Base-by-base conservation (phyloP, 768 basidiomycete genomes). In the Suillus hirtellus region DNA sequence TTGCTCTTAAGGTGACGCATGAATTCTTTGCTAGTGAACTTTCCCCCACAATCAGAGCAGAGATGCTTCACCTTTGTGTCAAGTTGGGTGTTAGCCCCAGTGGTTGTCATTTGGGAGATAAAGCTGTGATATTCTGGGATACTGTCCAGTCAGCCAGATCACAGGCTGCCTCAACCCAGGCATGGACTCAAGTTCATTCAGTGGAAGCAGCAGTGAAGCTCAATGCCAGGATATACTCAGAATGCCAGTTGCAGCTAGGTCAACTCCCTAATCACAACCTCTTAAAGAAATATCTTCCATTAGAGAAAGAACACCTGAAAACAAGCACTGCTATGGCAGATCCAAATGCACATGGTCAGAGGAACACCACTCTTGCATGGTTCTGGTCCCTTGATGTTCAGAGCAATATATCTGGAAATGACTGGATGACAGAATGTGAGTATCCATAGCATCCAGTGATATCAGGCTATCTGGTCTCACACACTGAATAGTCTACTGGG, bases 371-470 rank as follows among this genome's bases (percentile, higher is more conserved):
- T 0, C 46, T 65, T 0, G 42, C 64, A 21, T 65, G 61, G 64
- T 63, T 65, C 50, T 65, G 61, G 64, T 44, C 34, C 17, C 62
- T 65, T 21, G 61, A 62, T 46, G 46, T 61, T 4, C 19, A 27
- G 35, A 7, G 27, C 7, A 54, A 65, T 38, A 21, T 12, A 4
- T 14, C 19, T 7, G 14, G 14, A 24, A 53, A 44, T 61, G 54
- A 65, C 42, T 65, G 53, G 47, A 65, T 65, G 64, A 49, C 38
- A 10, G 46, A 65, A 65, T 61, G 60, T 62, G 54, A 43, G 42
- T 43, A 19, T 19, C 42, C 17, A 43, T 6, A 2, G 15, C 42
- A 47, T 21, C 19, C 8, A 6, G 43, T 19, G 11, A 19, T 40
- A 46, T 46, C 9, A n/a, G 8, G 14, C 5, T 3, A 15, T 61